Percentiles rank a stretch among this genome's conserved stretches.
These are phyloP conservation scores for Schwanniomyces etchellsii DNA, from an alignment of 1,139 yeast genomes.

Conservation along the genomic window DNA sequence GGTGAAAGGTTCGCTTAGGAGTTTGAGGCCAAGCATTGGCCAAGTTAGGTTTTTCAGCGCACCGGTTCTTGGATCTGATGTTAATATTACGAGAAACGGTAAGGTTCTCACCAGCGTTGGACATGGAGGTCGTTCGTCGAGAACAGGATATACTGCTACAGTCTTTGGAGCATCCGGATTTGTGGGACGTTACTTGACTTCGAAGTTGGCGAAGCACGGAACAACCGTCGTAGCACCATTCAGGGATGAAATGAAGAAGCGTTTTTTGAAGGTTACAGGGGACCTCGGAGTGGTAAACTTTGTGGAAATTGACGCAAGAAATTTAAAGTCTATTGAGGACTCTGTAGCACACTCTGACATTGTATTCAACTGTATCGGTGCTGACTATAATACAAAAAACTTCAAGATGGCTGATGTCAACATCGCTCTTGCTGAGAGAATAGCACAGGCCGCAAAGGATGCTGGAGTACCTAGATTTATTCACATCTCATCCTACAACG, in stretches of 20 bases:
- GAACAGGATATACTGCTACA: slow-evolving; percentile 89
- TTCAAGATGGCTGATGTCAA: slow-evolving; percentile 80
- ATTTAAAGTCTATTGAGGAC: slow-evolving; percentile 70
- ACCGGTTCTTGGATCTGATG: slow-evolving; percentile 48
- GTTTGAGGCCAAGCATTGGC: slow-evolving; percentile 13
- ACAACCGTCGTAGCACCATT: slow-evolving; percentile 72
- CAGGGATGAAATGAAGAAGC: slow-evolving; percentile 74
- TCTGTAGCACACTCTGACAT: slow-evolving; percentile 79
- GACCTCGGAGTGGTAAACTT: slow-evolving; percentile 85
- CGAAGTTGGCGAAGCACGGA: slow-evolving; percentile 79
- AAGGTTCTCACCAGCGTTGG: slow-evolving; percentile 69
- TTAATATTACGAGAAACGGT: slow-evolving; percentile 72
- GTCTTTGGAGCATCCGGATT: slow-evolving; percentile 83
- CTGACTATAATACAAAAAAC: slow-evolving; percentile 74
- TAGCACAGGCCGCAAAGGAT: slow-evolving; percentile 68
- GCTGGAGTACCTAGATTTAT: slow-evolving; percentile 71
- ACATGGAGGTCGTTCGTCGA: slow-evolving; percentile 77
- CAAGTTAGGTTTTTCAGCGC: slow-evolving; percentile 32
- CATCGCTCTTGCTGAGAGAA: slow-evolving; percentile 72
- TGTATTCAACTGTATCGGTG: slow-evolving; percentile 76
- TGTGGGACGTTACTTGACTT: slow-evolving; percentile 66
- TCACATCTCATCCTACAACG: slow-evolving; percentile 80
- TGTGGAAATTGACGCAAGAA: slow-evolving; percentile 79
- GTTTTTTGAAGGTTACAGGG: slow-evolving; percentile 79
- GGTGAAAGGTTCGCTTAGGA: background rate